Percentiles rank a stretch among this genome's conserved stretches.
These are phyloP conservation scores for Sarocladium strictum DNA, from an alignment of 2,329 filamentous ascomycete genomes.

Conservation along the genomic window DNA sequence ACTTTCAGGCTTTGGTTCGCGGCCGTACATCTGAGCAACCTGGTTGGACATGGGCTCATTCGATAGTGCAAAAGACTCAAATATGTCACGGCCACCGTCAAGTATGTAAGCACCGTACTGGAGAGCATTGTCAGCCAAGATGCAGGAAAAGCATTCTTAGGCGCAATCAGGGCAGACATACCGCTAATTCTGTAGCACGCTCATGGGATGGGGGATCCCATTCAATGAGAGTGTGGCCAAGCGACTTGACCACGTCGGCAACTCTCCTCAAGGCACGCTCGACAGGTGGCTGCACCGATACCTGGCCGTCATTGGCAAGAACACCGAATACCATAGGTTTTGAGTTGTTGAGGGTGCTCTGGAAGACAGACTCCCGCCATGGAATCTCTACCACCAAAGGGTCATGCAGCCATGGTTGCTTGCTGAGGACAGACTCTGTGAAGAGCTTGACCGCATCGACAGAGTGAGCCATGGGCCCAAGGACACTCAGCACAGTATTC, in stretches of 20 bases:
- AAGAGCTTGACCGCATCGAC: slow-evolving; percentile 16
- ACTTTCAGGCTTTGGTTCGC: background rate
- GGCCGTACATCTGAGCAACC: background rate
- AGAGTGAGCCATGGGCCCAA: slow-evolving; percentile 26
- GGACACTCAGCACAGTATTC: slow-evolving; percentile 25
- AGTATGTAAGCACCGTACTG: background rate
- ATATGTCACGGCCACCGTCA: slow-evolving; percentile 3
- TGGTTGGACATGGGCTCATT: background rate
- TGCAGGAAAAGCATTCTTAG: too few relatives aligned
- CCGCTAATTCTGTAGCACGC: background rate
- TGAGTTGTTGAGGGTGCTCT: background rate
- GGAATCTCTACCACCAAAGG: slow-evolving; percentile 28
- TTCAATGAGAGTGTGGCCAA: background rate
- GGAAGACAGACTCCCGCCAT: slow-evolving; percentile 21
- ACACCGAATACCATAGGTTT: background rate
- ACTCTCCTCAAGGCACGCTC: background rate
- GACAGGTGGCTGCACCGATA: background rate
- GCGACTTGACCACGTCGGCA: background rate
- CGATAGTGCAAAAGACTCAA: background rate
- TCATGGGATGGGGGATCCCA: background rate
- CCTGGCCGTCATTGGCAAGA: background rate
- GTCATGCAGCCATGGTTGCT: slow-evolving; percentile 30
- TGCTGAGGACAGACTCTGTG: slow-evolving; percentile 23
- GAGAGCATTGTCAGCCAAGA: background rate
- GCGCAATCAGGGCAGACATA: background rate